Evolutionary conservation across 257 asterid genomes (phyloP).

Genomic region (Gardenia jasminoides): DNA sequence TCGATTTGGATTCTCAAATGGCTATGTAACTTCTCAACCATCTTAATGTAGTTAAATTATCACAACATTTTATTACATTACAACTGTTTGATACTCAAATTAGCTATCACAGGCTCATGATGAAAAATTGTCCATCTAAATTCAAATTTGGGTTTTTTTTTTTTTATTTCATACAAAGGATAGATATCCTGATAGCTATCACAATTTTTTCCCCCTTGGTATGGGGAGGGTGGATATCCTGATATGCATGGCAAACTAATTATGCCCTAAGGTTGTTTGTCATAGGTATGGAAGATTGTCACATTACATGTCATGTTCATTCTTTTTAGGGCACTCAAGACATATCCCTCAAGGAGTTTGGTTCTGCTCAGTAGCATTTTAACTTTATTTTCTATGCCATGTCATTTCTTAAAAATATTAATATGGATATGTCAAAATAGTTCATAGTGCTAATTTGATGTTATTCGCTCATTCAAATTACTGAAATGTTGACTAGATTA

Average conservation of each 20-base stretch:
- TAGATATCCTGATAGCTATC: too few species aligned
- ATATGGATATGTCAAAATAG: not conserved
- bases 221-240: not conserved
- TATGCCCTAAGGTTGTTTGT: too few species aligned
- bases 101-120: not conserved
- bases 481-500: not conserved
- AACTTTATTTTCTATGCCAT: not conserved
- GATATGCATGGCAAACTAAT: too few species aligned
- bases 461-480: not conserved
- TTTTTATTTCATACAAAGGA: too few species aligned
- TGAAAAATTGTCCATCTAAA: not conserved
- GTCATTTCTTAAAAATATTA: not conserved
- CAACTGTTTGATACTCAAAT: not conserved
- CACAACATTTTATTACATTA: not conserved
- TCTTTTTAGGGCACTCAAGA: too few species aligned
- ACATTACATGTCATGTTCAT: too few species aligned
- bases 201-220: not conserved
- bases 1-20: slow-evolving; percentile 10
- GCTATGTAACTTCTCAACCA: not conserved
- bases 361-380: not conserved
- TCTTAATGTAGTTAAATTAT: not conserved
- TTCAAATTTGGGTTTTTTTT: too few species aligned
- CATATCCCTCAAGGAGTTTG: too few species aligned
- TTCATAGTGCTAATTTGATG: not conserved
- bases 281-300: too few species aligned